A percentile compares a stretch with the other conserved stretches of the same genome.
Evolutionary conservation across 225 moss, liverwort and hornwort species (phyloP).

Genomic region (Bryoerythrophyllum caledonicum): DNA sequence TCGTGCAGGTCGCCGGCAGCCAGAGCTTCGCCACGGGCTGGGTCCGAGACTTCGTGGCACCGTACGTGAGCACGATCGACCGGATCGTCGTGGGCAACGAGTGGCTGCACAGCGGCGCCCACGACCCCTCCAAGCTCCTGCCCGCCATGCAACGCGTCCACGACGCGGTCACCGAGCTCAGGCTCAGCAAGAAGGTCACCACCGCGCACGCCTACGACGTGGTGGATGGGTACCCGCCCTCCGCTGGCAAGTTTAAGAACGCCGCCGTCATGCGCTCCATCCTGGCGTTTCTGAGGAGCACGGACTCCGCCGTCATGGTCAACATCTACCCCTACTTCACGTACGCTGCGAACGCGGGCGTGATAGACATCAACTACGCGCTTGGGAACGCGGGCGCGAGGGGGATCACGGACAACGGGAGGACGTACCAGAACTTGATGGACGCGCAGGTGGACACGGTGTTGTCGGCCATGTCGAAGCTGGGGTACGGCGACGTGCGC

Average conservation of each 20-base stretch:
- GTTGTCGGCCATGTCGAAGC: conserved; percentile 36
- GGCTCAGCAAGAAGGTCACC: conserved; percentile 46
- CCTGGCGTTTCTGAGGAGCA: conserved; percentile 37
- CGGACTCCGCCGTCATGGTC: conserved; percentile 52
- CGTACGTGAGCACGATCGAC: conserved; percentile 37
- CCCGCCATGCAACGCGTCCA: conserved; percentile 55
- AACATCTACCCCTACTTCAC: conserved; percentile 66
- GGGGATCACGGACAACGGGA: conserved; percentile 19
- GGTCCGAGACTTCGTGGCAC: conserved; percentile 38
- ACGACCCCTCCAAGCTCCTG: conserved; percentile 34
- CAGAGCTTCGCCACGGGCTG: conserved; percentile 38
- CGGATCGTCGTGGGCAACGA: conserved; percentile 57
- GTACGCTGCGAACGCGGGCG: conserved; percentile 16
- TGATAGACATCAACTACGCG: conserved; percentile 43
- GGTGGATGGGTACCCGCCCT: conserved; percentile 48
- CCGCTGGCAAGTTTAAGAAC: conserved; percentile 33
- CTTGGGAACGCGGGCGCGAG: conserved; percentile 34
- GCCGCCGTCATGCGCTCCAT: conserved; percentile 30
- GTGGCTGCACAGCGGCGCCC: conserved; percentile 20
- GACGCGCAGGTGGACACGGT: conserved; percentile 58
- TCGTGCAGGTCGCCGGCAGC: conserved; percentile 30
- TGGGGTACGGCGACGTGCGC: conserved; percentile 39
- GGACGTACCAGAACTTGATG: conserved; percentile 52
- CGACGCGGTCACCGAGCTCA: conserved; percentile 28
- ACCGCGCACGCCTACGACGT: conserved; percentile 48